Percentiles rank a stretch among this genome's conserved stretches.
These are phyloP conservation scores for Hydnomerulius pinastri DNA, from an alignment of 768 basidiomycete genomes.

Conservation along the genomic window DNA sequence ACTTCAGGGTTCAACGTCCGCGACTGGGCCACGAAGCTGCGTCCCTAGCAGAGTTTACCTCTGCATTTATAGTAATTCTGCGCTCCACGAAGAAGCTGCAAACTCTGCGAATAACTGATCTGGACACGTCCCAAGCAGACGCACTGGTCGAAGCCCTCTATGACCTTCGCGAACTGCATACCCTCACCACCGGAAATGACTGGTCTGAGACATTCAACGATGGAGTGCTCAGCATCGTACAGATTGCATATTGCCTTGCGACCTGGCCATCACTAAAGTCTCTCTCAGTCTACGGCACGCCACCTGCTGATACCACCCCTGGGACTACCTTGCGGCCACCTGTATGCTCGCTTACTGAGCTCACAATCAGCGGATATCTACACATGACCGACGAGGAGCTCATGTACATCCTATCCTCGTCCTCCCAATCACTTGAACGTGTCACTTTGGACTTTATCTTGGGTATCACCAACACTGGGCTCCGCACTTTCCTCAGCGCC, in stretches of 20 bases:
- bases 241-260: constrained; percentile 6
- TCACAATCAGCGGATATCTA: constrained; percentile 16
- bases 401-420: constrained; percentile 11
- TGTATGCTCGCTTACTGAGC: constrained; percentile 18
- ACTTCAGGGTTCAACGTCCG: no score
- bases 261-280: constrained; percentile 16
- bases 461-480: constrained; percentile 21
- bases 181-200: constrained; percentile 18
- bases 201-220: background rate
- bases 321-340: constrained; percentile 23
- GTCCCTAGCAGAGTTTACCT: no score
- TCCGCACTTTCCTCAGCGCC: constrained; percentile 12
- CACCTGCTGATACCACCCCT: no score
- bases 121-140: constrained; percentile 13
- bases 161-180: constrained; percentile 9
- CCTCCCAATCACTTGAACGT: constrained; percentile 16
- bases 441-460: constrained; percentile 17
- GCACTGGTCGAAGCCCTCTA: constrained; percentile 12
- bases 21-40: no score
- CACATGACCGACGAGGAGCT: constrained; percentile 21
- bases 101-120: constrained; percentile 10
- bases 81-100: constrained; percentile 17
- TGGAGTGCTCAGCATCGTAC: background rate
- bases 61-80: constrained; percentile 19
- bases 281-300: constrained; percentile 14